Base-by-base conservation (phyloP, 805 yeast genomes). In the Kurtzmaniella fragi region DNA sequence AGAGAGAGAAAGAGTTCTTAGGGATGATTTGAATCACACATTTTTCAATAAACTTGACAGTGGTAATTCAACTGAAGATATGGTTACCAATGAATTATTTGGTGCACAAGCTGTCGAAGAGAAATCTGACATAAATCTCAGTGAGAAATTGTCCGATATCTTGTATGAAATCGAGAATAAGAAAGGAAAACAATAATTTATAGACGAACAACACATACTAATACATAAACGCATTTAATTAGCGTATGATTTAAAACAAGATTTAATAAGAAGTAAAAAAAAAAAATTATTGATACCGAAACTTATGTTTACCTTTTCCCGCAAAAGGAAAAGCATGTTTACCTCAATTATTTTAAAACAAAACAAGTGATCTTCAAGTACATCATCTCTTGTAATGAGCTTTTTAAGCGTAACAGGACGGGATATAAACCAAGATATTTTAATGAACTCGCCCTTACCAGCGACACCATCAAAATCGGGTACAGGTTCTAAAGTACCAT, bases 1-100 rank as follows among this genome's bases (percentile, higher is more conserved):
- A 13, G 61, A 55, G 33, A 10, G 48, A 9, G 40, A 31, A 6
- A 45, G 42, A 25, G 41, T 59, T 12, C 40, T 42, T 7, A 37
- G 29, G 20, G 58, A 53, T 28, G 49, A 56, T 9, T 28, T 55
- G 50, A 20, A 43, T 52, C 12, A 58, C 52, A 5, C 59, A 50
- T 38, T 57, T 61, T 32, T 59, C 64, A 32, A 64, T 57, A 38
- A 63, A 62, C 25, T 20, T 20, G 25, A 20, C 8, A 5, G 8
- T 20, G 25, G 25, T 5, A 8, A 20, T 20, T 20, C 25, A 5
- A 20, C 25, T 4, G 39, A 36, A 17, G 37, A 31, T 16, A 40
- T 39, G 33, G 35, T 54, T 12, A 53, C 59, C 1, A 52, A 52
- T 29, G 62, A 57, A 14, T 43, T 57, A 15, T 47, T 57, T 17